These are phyloP conservation scores for Leccinum incarnatum DNA, from an alignment of 768 basidiomycete species.

Conservation along the genomic window DNA sequence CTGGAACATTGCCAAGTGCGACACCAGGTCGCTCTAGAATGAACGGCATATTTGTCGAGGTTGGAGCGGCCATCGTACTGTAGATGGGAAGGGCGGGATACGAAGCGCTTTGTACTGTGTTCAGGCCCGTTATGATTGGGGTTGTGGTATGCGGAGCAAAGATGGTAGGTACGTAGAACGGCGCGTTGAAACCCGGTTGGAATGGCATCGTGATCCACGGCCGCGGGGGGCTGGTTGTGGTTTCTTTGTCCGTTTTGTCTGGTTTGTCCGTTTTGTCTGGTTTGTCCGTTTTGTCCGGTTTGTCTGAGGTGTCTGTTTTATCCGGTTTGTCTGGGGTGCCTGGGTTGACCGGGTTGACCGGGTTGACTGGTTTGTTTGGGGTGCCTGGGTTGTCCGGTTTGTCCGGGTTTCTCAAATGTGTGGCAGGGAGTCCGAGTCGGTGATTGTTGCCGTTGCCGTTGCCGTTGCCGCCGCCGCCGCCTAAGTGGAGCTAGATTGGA, in stretches of 20 bases:
- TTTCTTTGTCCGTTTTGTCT: background rate
- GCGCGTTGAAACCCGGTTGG: background rate
- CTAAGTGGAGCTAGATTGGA: background rate
- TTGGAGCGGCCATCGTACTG: background rate
- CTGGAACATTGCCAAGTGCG: background rate
- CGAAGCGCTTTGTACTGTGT: background rate
- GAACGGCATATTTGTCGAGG: background rate
- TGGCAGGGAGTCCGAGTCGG: no score
- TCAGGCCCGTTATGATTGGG: no score
- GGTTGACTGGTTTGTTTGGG: no score
- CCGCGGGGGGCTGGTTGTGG: background rate
- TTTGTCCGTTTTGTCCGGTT: no score
- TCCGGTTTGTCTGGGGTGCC: no score
- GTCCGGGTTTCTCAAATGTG: no score
- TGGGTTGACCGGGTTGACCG: no score
- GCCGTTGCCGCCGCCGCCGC: background rate
- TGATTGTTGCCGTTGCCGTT: no score
- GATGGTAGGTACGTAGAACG: background rate
- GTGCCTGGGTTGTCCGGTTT: no score
- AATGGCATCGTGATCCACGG: background rate
- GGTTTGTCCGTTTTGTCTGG: no score
- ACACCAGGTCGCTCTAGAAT: background rate
- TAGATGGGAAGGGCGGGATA: background rate
- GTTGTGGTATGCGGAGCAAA: background rate
- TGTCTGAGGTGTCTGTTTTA: no score